Evolutionary conservation across 805 yeast genomes (phyloP).

Genomic region (Pichia insulana): DNA sequence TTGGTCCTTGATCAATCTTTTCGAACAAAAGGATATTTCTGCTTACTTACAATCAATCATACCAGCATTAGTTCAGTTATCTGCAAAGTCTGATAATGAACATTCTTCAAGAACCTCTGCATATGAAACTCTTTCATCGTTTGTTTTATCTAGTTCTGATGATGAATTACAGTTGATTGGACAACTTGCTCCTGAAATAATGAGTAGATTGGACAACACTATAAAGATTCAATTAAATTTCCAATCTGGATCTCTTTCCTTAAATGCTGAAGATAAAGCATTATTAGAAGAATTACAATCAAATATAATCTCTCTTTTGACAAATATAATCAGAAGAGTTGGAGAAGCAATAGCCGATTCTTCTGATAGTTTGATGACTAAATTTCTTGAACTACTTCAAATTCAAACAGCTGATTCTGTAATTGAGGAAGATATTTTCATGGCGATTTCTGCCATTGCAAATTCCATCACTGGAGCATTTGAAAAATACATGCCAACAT

Average conservation of each 20-base stretch:
- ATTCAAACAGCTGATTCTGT: slow-evolving; percentile 55
- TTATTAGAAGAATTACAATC: slow-evolving; percentile 85
- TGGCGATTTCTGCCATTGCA: slow-evolving; percentile 86
- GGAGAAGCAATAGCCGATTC: slow-evolving; percentile 56
- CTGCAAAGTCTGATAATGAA: slow-evolving; percentile 74
- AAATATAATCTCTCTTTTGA: slow-evolving; percentile 66
- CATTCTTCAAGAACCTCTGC: slow-evolving; percentile 90
- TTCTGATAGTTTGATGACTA: slow-evolving; percentile 77
- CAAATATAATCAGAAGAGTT: slow-evolving; percentile 77
- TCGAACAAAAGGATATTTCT: slow-evolving; percentile 78
- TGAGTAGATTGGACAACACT: slow-evolving; percentile 65
- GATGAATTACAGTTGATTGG: slow-evolving; percentile 64
- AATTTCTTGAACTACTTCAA: slow-evolving; percentile 65
- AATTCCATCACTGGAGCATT: slow-evolving; percentile 67
- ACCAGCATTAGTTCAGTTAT: slow-evolving; percentile 60
- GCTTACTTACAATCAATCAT: slow-evolving; percentile 62
- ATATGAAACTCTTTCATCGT: slow-evolving; percentile 80
- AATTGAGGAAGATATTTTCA: slow-evolving; percentile 84
- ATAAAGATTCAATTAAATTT: slow-evolving; percentile 48
- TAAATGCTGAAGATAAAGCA: slow-evolving; percentile 58
- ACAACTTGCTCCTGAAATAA: slow-evolving; percentile 63
- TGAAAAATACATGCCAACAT: slow-evolving; percentile 66
- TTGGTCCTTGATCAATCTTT: slow-evolving; percentile 89
- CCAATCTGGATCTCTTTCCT: slow-evolving; percentile 11
- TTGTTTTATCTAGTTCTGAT: slow-evolving; percentile 67